A percentile compares a stretch with the other conserved stretches of the same genome.
Conservation (phyloP, 2,329 filamentous ascomycete species). For the Colletotrichum sidae region DNA sequence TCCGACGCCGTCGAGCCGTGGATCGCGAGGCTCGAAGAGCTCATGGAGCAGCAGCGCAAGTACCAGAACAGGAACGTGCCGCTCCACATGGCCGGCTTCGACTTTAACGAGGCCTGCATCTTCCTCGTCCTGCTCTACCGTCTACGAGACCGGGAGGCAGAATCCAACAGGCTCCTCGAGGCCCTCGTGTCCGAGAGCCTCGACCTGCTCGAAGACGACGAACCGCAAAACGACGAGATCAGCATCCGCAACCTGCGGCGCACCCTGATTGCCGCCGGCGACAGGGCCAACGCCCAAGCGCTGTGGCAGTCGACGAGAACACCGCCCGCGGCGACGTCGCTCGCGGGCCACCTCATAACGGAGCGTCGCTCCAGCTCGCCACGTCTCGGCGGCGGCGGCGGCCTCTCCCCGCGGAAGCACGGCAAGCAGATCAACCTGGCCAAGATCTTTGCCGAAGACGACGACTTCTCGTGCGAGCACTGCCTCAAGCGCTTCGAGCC, state of each 20-base stretch:
- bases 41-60: constrained; percentile 50
- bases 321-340: constrained; percentile 44
- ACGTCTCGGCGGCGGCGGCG: constrained; percentile 11
- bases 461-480: constrained; percentile 46
- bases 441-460: constrained; percentile 37
- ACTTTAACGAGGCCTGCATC: constrained; percentile 55
- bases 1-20: constrained; percentile 45
- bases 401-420: constrained; percentile 28
- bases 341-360: constrained; percentile 42
- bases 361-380: constrained; percentile 34
- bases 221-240: constrained; percentile 55
- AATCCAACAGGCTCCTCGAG: constrained; percentile 46
- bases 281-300: constrained; percentile 49
- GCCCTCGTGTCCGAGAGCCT: constrained; percentile 52
- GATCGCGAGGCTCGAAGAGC: constrained; percentile 49
- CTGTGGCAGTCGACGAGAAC: constrained; percentile 53
- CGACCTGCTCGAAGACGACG: constrained; percentile 52
- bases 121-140: constrained; percentile 54
- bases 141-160: constrained; percentile 42
- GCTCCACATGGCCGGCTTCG: constrained; percentile 53
- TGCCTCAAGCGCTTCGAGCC: constrained; percentile 50
- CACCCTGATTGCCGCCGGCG: constrained; percentile 52
- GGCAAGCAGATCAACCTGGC: constrained; percentile 40
- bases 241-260: constrained; percentile 55
- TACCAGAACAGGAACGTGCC: constrained; percentile 55